These are phyloP conservation scores for Hericium alpestre DNA, from an alignment of 768 basidiomycete species.

Conservation along the genomic window DNA sequence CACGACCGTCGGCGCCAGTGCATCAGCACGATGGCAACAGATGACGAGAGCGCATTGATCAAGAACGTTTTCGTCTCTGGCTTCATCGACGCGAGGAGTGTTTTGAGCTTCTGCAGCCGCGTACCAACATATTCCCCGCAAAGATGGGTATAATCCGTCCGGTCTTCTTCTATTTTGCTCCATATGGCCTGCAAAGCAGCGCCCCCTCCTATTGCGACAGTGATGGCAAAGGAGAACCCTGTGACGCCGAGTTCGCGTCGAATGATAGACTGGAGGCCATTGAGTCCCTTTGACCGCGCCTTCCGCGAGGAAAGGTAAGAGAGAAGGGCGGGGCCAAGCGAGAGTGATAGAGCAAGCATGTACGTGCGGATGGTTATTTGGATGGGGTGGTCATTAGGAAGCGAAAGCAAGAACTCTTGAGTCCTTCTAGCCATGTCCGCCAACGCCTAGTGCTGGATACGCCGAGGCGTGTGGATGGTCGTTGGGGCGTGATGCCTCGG, in stretches of 20 bases:
- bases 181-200: conserved; percentile 39
- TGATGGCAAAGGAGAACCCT: conserved; percentile 63
- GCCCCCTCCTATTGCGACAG: conserved; percentile 56
- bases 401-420: conserved; percentile 5
- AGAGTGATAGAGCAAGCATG: conserved; percentile 50
- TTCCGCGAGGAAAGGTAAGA: conserved; percentile 34
- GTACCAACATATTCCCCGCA: background rate
- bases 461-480: too few species aligned
- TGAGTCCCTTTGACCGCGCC: conserved; percentile 15
- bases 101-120: background rate
- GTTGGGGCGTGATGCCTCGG: background rate
- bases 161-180: conserved; percentile 17
- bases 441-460: background rate
- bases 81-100: conserved; percentile 22
- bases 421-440: background rate
- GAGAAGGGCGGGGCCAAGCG: conserved; percentile 54
- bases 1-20: conserved; percentile 34
- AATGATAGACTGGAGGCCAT: conserved; percentile 29
- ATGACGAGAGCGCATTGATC: conserved; percentile 45
- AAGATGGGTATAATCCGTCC: background rate
- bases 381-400: conserved; percentile 32
- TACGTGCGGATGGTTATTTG: conserved; percentile 61
- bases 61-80: conserved; percentile 45
- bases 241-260: conserved; percentile 46
- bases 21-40: conserved; percentile 45